Conservation (phyloP, 1,139 yeast genomes). For the Taphrina flavorubra region DNA sequence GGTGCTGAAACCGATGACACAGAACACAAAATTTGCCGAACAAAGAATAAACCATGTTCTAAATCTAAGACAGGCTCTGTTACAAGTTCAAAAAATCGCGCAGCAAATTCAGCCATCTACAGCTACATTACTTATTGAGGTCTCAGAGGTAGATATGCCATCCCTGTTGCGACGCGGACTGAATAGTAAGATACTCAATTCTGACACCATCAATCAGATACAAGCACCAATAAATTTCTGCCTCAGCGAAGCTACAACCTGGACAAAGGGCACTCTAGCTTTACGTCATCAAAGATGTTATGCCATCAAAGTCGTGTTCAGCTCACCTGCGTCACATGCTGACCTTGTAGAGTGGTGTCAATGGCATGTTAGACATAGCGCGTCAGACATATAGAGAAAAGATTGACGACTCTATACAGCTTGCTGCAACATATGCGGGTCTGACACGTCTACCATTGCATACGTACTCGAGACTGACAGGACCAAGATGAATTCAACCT, state of each 20-base stretch:
- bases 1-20: constrained; percentile 48
- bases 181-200: background rate
- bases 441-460: too few relatives aligned
- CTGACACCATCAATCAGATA: constrained; percentile 48
- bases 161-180: background rate
- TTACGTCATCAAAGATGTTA: constrained; percentile 57
- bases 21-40: constrained; percentile 48
- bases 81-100: background rate
- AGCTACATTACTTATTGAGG: background rate
- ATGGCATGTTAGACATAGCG: constrained; percentile 58
- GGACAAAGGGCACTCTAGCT: constrained; percentile 56
- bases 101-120: background rate
- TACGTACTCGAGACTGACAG: too few relatives aligned
- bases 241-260: constrained; percentile 55
- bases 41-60: constrained; percentile 56
- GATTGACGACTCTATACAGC: constrained; percentile 52
- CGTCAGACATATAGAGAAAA: constrained; percentile 55
- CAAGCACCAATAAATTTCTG: constrained; percentile 49
- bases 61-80: constrained; percentile 52
- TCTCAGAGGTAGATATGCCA: background rate
- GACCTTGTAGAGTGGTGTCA: constrained; percentile 51
- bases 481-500: constrained; percentile 46
- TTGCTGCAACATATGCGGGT: constrained; percentile 45
- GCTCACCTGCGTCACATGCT: constrained; percentile 42
- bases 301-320: constrained; percentile 50